Percentiles rank a stretch among this genome's conserved stretches.
Conservation (phyloP, 1,139 yeast species). For the Cylindricascospora bacillispora region DNA sequence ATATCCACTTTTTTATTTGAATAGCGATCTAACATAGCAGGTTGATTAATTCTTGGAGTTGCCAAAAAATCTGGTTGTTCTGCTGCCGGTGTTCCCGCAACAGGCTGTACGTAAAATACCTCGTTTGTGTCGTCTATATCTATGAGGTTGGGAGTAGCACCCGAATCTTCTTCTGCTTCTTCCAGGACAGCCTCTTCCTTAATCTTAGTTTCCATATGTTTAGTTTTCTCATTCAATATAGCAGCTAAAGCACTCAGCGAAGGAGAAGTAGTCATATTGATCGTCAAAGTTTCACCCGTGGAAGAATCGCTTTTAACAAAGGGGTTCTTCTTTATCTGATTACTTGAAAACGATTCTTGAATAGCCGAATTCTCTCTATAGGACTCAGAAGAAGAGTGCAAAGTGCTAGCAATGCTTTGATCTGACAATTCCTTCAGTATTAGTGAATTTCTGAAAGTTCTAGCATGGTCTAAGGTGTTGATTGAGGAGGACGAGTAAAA, state of each 20-base stretch:
- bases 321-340: neutral
- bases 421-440: conserved; percentile 24
- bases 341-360: conserved; percentile 1
- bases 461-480: conserved; percentile 32
- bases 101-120: conserved; percentile 6
- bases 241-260: conserved; percentile 30
- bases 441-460: conserved; percentile 37
- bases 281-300: conserved; percentile 13
- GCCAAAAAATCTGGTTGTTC: conserved; percentile 22
- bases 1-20: too few relatives aligned
- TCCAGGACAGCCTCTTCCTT: conserved; percentile 5
- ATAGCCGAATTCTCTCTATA: neutral
- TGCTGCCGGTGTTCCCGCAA: conserved; percentile 2
- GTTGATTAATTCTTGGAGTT: conserved; percentile 10
- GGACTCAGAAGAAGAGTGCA: neutral
- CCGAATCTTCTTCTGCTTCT: conserved; percentile 5
- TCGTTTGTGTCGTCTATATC: conserved; percentile 21
- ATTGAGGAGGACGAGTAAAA: conserved; percentile 25
- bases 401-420: conserved; percentile 6
- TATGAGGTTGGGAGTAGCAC: conserved; percentile 25
- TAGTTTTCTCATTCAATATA: conserved; percentile 27
- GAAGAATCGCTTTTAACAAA: neutral
- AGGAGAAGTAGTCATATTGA: conserved; percentile 34
- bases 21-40: neutral
- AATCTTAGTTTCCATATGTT: conserved; percentile 16